A percentile compares a stretch with the other conserved stretches of the same genome.
These are phyloP conservation scores for Ceratobasidium sp. DNA, from an alignment of 1,284 basidiomycete genomes.

Conservation along the genomic window DNA sequence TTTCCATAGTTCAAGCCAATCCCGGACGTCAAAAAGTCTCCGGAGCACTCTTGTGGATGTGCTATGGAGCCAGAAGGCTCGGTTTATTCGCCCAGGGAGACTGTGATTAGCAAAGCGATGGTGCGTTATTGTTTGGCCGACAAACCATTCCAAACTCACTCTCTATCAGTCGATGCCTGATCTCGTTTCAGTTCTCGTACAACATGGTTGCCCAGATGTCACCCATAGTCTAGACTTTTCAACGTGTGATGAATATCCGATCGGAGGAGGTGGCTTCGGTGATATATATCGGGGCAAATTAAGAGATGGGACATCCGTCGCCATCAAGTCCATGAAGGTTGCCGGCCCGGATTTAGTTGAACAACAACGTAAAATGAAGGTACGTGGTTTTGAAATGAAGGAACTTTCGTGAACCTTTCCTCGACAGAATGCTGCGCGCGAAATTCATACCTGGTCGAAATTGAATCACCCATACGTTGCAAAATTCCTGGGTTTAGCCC, in stretches of 20 bases:
- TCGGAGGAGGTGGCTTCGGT: background rate
- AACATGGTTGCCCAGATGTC: background rate
- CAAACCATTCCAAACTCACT: background rate
- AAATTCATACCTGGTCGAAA: constrained; percentile 18
- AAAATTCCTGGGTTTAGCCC: background rate
- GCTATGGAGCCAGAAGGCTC: too few species aligned
- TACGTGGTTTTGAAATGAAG: background rate
- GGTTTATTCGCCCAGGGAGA: too few species aligned
- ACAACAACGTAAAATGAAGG: background rate
- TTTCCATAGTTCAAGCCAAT: too few species aligned
- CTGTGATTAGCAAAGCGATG: background rate
- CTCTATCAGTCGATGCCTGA: background rate
- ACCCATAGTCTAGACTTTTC: background rate
- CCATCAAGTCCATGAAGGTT: background rate
- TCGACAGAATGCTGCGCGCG: background rate
- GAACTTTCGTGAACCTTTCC: background rate
- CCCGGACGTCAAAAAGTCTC: too few species aligned
- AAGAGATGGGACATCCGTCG: background rate
- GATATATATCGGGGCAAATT: constrained; percentile 11
- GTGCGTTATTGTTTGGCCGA: background rate
- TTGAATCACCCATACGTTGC: background rate
- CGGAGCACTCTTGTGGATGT: too few species aligned
- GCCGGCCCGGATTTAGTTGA: background rate
- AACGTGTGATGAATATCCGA: background rate
- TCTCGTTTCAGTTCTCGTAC: background rate